Evolutionary conservation across 495 filamentous ascomycete genomes (phyloP), one percentile per base, ranked within the genome.

Genomic region (Lophium mytilinum): DNA sequence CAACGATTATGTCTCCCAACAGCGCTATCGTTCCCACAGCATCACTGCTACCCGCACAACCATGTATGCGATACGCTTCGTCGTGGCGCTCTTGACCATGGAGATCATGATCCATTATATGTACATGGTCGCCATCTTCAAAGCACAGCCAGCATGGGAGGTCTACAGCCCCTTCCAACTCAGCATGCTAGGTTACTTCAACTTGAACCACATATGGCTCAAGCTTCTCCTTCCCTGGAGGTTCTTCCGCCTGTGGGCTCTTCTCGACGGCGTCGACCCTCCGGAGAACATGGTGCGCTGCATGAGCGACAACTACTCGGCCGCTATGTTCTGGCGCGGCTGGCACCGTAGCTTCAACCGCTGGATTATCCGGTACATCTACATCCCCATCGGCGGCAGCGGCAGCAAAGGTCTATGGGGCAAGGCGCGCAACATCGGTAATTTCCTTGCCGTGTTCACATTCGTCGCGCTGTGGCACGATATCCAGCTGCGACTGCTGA

Each of bases 401-500:
- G 74, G 68, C 54, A n/a, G 41, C 1, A 42, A 56, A 14, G 72
- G 73, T 3, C 48, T 58, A 12, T 69, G 64, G 65, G 68, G 71
- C 7, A 76, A 71, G 51, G 73, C 76, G 1, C 63, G 81, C n/a
- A 68, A 69, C 3, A 71, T 85, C 37, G 68, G 83, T 36, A 95
- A 92, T 50, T 89, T 87, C 65, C 73, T 90, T 10, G 73, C 83
- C n/a, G 87, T 95, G 2, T 99, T 99, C 68, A 96, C 90, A 1
- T 99, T 99, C 60, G 93, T 99, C 33, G 93, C 94, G 6, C 75
- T 99, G 39, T 99, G 93, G 93, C 93, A 99, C 70, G 93, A 99
- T 64, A 94, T 99, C 68, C 83, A 91, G 65, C 80, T 96, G n/a
- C 82, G 84, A 43, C 78, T 99, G 21, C 80, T 99, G 12, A 85